Conservation (phyloP, 257 asterid species). For the Gentiana macrophylla region DNA sequence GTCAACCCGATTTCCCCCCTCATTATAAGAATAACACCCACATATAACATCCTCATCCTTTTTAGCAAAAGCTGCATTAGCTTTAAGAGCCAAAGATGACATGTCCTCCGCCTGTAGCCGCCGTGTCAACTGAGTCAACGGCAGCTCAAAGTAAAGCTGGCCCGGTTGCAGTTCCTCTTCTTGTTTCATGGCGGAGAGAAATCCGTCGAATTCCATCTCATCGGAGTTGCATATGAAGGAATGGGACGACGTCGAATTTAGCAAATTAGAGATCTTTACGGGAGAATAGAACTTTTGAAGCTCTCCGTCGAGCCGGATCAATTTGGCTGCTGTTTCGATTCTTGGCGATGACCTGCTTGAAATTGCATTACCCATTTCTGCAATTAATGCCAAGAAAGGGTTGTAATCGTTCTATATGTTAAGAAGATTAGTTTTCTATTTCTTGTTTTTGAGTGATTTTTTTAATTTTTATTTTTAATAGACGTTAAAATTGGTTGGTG, state of each 20-base stretch:
- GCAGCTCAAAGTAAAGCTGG: slow-evolving; percentile 27
- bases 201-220: slow-evolving; percentile 21
- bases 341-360: slow-evolving; percentile 2
- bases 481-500: too few species aligned
- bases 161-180: slow-evolving; percentile 21
- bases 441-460: too few species aligned
- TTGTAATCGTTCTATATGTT: too few species aligned
- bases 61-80: slow-evolving; percentile 14
- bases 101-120: slow-evolving; percentile 25
- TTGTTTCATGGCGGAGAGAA: slow-evolving; percentile 10
- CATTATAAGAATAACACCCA: slow-evolving; percentile 1
- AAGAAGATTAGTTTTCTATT: too few species aligned
- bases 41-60: neutral
- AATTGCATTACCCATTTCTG: slow-evolving; percentile 10
- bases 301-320: slow-evolving; percentile 16
- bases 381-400: neutral
- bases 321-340: slow-evolving; percentile 11
- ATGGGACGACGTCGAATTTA: slow-evolving; percentile 3
- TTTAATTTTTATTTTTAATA: too few species aligned
- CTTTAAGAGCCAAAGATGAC: slow-evolving; percentile 28
- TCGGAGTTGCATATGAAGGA: slow-evolving; percentile 29
- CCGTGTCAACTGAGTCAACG: slow-evolving; percentile 6
- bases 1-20: neutral
- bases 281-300: slow-evolving; percentile 17
- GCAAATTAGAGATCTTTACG: slow-evolving; percentile 11